Base-by-base conservation (phyloP, 2,329 filamentous ascomycete genomes). In the Dactylonectria estremocensis region DNA sequence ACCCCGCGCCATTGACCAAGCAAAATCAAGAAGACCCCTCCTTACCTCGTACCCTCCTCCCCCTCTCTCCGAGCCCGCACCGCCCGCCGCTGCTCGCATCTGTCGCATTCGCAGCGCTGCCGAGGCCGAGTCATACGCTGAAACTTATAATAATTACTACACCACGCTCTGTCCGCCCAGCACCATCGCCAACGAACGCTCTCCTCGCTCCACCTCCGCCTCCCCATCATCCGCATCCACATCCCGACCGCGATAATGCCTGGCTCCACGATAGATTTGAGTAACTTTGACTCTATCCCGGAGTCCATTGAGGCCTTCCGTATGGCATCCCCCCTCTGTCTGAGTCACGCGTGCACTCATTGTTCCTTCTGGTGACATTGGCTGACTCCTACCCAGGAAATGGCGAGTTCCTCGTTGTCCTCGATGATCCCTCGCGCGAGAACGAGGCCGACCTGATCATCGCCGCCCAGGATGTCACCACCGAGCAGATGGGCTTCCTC, bases 381-480 rank as follows among this genome's bases (percentile, higher is more conserved):
- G 33, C 60, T 66, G 57, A 43, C 33, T 35, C 33, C 48, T 64
- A 55, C 59, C 7, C 72, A 93, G 91, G 87, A 77, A 89, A 91
- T 82, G 95, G 94, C 81, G 91, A 98, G 79, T 98, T 98, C 87
- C 92, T 99, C 80, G 91, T 99, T 69, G 95, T 98, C 43, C 93
- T 99, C 77, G 96, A 99, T 85, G 93, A 94, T 74, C 91, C 94
- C 71, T 90, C 91, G 69, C 95, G 96, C 81, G 96, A 99, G 83
- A 99, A 99, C 82, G 96, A 99, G 88, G 96, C 95, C 81, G 96
- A 99, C 84, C 90, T 99, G 55, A 98, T 98, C 82, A 97, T 98
- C 78, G 94, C 96, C 73, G 95, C 95, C 69, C 86, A 94, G 73
- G 88, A 92, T 77, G 85, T 98, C 71, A 97, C 95, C 9, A 88